Evolutionary conservation across 371 early-diverging fungal species (phyloP).

Genomic region (Basidiobolus meristosporus): DNA sequence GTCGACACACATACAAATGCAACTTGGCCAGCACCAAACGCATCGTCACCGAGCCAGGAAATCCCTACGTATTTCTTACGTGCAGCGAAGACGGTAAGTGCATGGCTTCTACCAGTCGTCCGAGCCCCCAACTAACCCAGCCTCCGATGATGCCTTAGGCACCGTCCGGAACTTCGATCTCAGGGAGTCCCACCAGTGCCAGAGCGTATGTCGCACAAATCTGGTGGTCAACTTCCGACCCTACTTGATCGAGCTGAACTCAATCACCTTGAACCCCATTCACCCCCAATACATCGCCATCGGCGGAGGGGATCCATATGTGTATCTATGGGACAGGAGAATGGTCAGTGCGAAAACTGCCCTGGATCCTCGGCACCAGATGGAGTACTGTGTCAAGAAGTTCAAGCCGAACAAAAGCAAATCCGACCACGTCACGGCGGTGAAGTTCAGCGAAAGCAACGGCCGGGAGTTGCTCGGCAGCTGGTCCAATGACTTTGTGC

Average conservation of each 20-base stretch:
- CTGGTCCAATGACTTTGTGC: slow-evolving; percentile 31
- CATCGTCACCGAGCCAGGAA: slow-evolving; percentile 16
- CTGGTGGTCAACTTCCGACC: slow-evolving; percentile 25
- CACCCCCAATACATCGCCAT: slow-evolving; percentile 32
- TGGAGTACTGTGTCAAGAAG: too few relatives aligned
- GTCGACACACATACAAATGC: slow-evolving; percentile 9
- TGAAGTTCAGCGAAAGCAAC: too few relatives aligned
- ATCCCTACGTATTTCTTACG: slow-evolving; percentile 26
- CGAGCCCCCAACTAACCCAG: too few relatives aligned
- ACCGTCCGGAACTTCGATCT: slow-evolving; percentile 43
- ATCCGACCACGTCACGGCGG: too few relatives aligned
- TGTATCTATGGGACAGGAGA: slow-evolving; percentile 39
- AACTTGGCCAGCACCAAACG: slow-evolving; percentile 16
- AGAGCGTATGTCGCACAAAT: slow-evolving; percentile 10
- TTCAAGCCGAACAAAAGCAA: too few relatives aligned
- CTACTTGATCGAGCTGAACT: slow-evolving; percentile 25
- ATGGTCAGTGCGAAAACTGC: slow-evolving; percentile 9
- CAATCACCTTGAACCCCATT: slow-evolving; percentile 20
- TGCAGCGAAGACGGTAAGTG: slow-evolving; percentile 42
- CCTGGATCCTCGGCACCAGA: too few relatives aligned
- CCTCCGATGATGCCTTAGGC: slow-evolving; percentile 7
- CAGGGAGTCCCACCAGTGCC: slow-evolving; percentile 18
- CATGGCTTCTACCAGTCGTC: background rate
- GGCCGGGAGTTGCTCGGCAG: slow-evolving; percentile 27
- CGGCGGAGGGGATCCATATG: slow-evolving; percentile 27